Evolutionary conservation across 2,329 filamentous ascomycete species (phyloP).

Genomic region (Tolypocladium ophioglossoides): DNA sequence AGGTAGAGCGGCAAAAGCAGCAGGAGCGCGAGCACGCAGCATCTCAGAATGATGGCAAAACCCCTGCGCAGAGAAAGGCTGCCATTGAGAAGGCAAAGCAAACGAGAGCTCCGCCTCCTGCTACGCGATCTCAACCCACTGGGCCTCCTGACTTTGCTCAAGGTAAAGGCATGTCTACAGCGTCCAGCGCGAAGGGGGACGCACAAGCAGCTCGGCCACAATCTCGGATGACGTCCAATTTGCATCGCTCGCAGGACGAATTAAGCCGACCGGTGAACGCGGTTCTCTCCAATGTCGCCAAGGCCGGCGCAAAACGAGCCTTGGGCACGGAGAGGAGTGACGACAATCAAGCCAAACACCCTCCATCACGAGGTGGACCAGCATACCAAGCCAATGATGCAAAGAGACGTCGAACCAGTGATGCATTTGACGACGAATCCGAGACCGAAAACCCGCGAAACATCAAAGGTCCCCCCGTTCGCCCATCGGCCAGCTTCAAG

Average conservation of each 20-base stretch:
- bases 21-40: conserved; percentile 51
- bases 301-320: conserved; percentile 61
- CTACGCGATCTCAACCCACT: conserved; percentile 42
- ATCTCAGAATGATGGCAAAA: conserved; percentile 54
- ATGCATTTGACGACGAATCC: conserved; percentile 55
- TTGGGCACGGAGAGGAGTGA: conserved; percentile 57
- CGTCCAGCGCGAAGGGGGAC: conserved; percentile 18
- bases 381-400: conserved; percentile 59
- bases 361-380: conserved; percentile 39
- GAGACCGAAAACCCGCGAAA: conserved; percentile 45
- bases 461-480: conserved; percentile 74
- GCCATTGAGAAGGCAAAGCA: conserved; percentile 56
- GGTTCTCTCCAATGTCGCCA: conserved; percentile 44
- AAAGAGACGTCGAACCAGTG: conserved; percentile 72
- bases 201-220: conserved; percentile 30
- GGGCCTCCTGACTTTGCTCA: conserved; percentile 36
- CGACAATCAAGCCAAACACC: conserved; percentile 33
- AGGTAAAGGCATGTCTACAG: conserved; percentile 13
- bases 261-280: conserved; percentile 49
- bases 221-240: conserved; percentile 48
- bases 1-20: conserved; percentile 51
- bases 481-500: conserved; percentile 60
- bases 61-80: conserved; percentile 52
- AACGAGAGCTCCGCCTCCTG: conserved; percentile 51
- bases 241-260: conserved; percentile 46